These are phyloP conservation scores for Apophysomyces sp. DNA, from an alignment of 371 early-diverging fungal species.

Conservation along the genomic window DNA sequence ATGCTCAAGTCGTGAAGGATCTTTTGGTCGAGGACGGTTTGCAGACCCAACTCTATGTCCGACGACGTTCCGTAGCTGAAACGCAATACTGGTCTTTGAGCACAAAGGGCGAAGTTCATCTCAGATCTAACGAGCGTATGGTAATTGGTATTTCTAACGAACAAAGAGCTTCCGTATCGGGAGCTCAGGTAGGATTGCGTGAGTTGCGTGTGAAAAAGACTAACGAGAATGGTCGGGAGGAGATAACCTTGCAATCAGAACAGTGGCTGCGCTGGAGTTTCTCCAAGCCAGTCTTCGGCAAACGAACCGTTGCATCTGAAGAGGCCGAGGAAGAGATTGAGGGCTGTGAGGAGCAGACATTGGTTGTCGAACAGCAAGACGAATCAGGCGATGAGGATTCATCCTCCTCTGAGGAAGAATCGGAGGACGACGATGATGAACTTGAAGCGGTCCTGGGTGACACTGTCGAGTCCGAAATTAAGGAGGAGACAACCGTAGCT, in stretches of 20 bases:
- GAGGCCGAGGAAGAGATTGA: slow-evolving; percentile 18
- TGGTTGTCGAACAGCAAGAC: slow-evolving; percentile 26
- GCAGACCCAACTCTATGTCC: slow-evolving; percentile 30
- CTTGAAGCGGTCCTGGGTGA: not conserved
- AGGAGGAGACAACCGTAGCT: too few species aligned
- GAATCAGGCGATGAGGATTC: slow-evolving; percentile 32
- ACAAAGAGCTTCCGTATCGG: slow-evolving; percentile 26
- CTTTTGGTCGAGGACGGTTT: slow-evolving; percentile 31
- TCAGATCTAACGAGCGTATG: slow-evolving; percentile 34
- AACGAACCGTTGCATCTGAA: slow-evolving; percentile 10
- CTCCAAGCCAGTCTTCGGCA: slow-evolving; percentile 43
- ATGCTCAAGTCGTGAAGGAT: slow-evolving; percentile 23
- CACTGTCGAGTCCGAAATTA: not conserved
- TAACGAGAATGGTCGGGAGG: slow-evolving; percentile 24
- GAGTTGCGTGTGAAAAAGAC: slow-evolving; percentile 20
- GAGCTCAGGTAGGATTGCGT: slow-evolving; percentile 38
- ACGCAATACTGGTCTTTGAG: slow-evolving; percentile 45
- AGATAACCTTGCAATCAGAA: slow-evolving; percentile 26
- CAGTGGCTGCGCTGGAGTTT: slow-evolving; percentile 44
- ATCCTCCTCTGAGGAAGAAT: slow-evolving; percentile 17
- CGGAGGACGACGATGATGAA: slow-evolving; percentile 25
- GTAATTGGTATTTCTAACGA: slow-evolving; percentile 28
- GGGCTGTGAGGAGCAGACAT: slow-evolving; percentile 23
- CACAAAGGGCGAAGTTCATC: slow-evolving; percentile 41
- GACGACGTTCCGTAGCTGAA: slow-evolving; percentile 24